Percentiles rank a stretch among this genome's conserved stretches.
phyloP scores from a whole-genome alignment of 805 yeast species.

The Sugiyamaella floridensis region DNA sequence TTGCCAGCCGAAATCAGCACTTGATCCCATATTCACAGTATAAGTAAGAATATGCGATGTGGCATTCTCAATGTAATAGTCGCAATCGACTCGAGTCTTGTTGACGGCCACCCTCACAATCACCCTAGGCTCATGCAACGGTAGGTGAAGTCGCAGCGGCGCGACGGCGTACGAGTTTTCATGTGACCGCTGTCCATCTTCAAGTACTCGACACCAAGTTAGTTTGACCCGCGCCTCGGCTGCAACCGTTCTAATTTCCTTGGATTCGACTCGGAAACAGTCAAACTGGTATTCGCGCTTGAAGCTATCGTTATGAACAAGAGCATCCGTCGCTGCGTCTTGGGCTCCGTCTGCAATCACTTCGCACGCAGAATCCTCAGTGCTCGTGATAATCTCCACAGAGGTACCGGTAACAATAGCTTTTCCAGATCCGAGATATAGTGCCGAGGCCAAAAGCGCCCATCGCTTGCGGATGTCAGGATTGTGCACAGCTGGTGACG shows the following conservation, averaged over 20 bases:
- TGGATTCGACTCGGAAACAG: slow-evolving; percentile 10
- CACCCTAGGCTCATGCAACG: slow-evolving; percentile 65
- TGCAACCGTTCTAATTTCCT: slow-evolving; percentile 19
- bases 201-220: slow-evolving; percentile 27
- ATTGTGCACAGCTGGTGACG: slow-evolving; percentile 3
- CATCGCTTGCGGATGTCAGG: slow-evolving; percentile 28
- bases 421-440: slow-evolving; percentile 19
- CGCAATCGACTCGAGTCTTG: neutral
- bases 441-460: slow-evolving; percentile 28
- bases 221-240: slow-evolving; percentile 26
- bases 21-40: slow-evolving; percentile 39
- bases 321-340: neutral
- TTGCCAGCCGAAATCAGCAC: slow-evolving; percentile 35
- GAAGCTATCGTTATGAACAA: slow-evolving; percentile 17
- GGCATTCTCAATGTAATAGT: slow-evolving; percentile 64
- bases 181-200: neutral
- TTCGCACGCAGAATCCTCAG: slow-evolving; percentile 18
- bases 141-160: slow-evolving; percentile 48
- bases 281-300: slow-evolving; percentile 15
- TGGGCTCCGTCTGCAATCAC: neutral
- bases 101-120: slow-evolving; percentile 34
- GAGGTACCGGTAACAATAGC: slow-evolving; percentile 19
- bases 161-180: slow-evolving; percentile 21
- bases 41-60: slow-evolving; percentile 64
- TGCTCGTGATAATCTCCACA: slow-evolving; percentile 15